Evolutionary conservation across 257 asterid species (phyloP).

Genomic region (Sherardia arvensis): DNA sequence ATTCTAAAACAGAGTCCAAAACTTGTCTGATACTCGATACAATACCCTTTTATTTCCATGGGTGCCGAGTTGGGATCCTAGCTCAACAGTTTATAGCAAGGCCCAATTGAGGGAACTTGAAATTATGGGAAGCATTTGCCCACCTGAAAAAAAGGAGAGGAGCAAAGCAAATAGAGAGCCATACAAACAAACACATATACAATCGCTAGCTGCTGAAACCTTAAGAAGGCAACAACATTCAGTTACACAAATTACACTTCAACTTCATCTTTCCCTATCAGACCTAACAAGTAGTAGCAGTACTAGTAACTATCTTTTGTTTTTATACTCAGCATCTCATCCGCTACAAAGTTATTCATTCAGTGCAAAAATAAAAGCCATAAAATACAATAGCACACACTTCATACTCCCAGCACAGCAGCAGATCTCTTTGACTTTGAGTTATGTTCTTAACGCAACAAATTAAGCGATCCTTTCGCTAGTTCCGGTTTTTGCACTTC

Average conservation of each 20-base stretch:
- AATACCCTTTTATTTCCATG: no score
- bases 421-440: background rate
- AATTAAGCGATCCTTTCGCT: conserved; percentile 2
- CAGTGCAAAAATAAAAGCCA: conserved; percentile 11
- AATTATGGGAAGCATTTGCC: no score
- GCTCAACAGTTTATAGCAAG: no score
- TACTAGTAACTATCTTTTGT: conserved; percentile 2
- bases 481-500: conserved; percentile 24
- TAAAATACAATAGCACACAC: conserved; percentile 9
- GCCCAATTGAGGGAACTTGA: no score
- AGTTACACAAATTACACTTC: conserved; percentile 4
- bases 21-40: no score
- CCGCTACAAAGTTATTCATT: conserved; percentile 8
- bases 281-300: background rate
- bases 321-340: conserved; percentile 7
- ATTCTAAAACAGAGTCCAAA: no score
- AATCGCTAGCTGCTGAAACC: conserved; percentile 7
- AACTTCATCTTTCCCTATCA: conserved; percentile 5
- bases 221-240: conserved; percentile 9
- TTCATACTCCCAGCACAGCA: background rate
- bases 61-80: no score
- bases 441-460: conserved; percentile 1
- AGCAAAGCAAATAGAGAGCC: background rate
- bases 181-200: conserved; percentile 20
- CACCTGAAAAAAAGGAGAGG: no score